Conservation (phyloP, 108 stramenopile genomes). For the Seminavis robusta region DNA sequence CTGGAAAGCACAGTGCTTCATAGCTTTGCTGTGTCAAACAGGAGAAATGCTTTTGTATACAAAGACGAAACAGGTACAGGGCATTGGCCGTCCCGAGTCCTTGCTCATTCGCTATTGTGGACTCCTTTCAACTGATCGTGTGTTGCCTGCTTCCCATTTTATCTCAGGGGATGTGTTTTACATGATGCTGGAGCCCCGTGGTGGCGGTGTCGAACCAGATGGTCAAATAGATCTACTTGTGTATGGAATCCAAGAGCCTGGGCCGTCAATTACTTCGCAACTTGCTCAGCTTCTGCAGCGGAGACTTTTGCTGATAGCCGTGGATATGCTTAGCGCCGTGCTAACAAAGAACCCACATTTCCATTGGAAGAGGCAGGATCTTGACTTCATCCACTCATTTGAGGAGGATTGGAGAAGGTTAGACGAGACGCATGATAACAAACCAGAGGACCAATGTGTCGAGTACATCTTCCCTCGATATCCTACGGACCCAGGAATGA, state of each 20-base stretch:
- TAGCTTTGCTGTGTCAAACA: slow-evolving; percentile 73
- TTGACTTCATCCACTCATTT: slow-evolving; percentile 60
- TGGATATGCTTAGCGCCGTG: slow-evolving; percentile 58
- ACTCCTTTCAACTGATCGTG: no score
- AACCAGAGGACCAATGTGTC: slow-evolving; percentile 11
- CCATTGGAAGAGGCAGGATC: slow-evolving; percentile 42
- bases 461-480: slow-evolving; percentile 53
- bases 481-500: slow-evolving; percentile 57
- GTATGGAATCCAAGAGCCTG: slow-evolving; percentile 53
- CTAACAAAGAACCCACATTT: slow-evolving; percentile 73
- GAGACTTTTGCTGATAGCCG: slow-evolving; percentile 49
- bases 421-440: slow-evolving; percentile 27
- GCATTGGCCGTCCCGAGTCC: no score
- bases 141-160: no score
- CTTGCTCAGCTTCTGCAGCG: slow-evolving; percentile 55
- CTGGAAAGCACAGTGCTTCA: slow-evolving; percentile 67
- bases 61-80: slow-evolving; percentile 73
- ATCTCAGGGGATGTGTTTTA: slow-evolving; percentile 74
- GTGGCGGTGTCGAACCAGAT: slow-evolving; percentile 25
- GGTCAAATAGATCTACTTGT: slow-evolving; percentile 60
- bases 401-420: slow-evolving; percentile 37
- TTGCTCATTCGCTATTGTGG: no score
- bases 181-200: slow-evolving; percentile 53
- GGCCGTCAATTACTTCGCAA: slow-evolving; percentile 62
- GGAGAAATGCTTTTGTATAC: slow-evolving; percentile 61